Evolutionary conservation across 352 stramenopile species (phyloP).

Genomic region (Phytopythium delawarense): DNA sequence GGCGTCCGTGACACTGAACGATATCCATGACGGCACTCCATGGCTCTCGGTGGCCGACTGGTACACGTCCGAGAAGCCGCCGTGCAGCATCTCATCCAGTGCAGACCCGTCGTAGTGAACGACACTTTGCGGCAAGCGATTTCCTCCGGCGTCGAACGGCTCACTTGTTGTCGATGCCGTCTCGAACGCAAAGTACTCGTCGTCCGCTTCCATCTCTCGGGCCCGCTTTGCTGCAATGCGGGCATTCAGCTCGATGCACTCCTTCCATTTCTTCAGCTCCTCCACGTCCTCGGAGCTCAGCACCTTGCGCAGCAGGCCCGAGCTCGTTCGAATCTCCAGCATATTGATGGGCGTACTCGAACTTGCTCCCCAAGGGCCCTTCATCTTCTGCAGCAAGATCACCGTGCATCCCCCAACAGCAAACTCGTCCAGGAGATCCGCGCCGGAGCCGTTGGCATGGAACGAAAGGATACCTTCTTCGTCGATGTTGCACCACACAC

Average conservation of each 20-base stretch:
- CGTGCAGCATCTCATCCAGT: constrained; percentile 51
- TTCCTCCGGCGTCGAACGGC: constrained; percentile 9
- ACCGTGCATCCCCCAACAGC: constrained; percentile 58
- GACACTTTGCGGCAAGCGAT: constrained; percentile 4
- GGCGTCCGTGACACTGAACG: constrained; percentile 59
- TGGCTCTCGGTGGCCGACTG: constrained; percentile 38
- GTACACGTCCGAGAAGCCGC: constrained; percentile 74
- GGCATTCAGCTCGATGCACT: constrained; percentile 55
- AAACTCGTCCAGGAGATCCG: constrained; percentile 63
- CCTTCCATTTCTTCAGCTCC: constrained; percentile 73
- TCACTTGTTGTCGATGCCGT: constrained; percentile 16
- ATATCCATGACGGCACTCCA: constrained; percentile 61
- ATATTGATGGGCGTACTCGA: constrained; percentile 25
- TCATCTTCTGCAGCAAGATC: constrained; percentile 53
- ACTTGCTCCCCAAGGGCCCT: constrained; percentile 41
- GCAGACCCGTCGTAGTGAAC: constrained; percentile 20
- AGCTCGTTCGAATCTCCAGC: constrained; percentile 55
- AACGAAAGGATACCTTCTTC: constrained; percentile 64
- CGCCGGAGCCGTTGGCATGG: constrained; percentile 65
- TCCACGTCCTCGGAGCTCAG: constrained; percentile 50
- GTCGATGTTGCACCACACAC: constrained; percentile 78
- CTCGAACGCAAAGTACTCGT: constrained; percentile 19
- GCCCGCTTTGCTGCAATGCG: constrained; percentile 32
- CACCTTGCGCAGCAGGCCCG: constrained; percentile 52
- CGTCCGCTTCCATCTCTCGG: constrained; percentile 21